Evolutionary conservation across 2,329 filamentous ascomycete species (phyloP).

Genomic region (Celoporthe dispersa): DNA sequence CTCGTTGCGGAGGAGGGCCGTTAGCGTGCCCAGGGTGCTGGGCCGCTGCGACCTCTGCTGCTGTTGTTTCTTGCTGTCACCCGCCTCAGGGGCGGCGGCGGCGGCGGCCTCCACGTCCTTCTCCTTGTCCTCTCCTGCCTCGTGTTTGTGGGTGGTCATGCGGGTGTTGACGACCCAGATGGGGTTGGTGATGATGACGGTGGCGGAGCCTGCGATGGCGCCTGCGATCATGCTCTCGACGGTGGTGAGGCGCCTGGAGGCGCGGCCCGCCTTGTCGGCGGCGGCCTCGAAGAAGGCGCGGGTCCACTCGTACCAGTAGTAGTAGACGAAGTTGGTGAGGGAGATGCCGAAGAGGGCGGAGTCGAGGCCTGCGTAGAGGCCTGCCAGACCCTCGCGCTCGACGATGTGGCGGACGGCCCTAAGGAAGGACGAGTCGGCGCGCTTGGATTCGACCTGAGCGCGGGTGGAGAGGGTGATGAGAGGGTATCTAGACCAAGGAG

Average conservation of each 20-base stretch:
- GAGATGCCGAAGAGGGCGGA: slow-evolving; percentile 96
- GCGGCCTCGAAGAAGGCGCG: slow-evolving; percentile 83
- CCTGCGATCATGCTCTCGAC: slow-evolving; percentile 94
- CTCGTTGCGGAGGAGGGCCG: slow-evolving; percentile 81
- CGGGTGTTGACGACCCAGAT: slow-evolving; percentile 99
- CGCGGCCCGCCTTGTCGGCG: slow-evolving; percentile 72
- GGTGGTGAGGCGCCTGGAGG: slow-evolving; percentile 82
- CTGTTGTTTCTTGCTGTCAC: background rate
- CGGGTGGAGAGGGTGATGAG: slow-evolving; percentile 97
- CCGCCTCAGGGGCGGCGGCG: slow-evolving; percentile 33
- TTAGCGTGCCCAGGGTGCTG: slow-evolving; percentile 81
- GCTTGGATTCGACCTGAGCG: slow-evolving; percentile 96
- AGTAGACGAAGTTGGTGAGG: slow-evolving; percentile 99
- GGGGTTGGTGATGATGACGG: slow-evolving; percentile 94
- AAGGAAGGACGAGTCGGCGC: slow-evolving; percentile 82
- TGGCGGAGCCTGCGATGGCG: slow-evolving; percentile 89
- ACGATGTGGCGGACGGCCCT: slow-evolving; percentile 85
- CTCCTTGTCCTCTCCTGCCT: slow-evolving; percentile 33
- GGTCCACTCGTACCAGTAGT: slow-evolving; percentile 99
- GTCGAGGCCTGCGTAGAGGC: slow-evolving; percentile 91
- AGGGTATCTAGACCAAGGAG: slow-evolving; percentile 69
- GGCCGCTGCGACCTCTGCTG: slow-evolving; percentile 46
- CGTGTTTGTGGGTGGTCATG: slow-evolving; percentile 85
- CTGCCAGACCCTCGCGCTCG: slow-evolving; percentile 84
- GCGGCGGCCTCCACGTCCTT: slow-evolving; percentile 31